Conservation (phyloP, 2,329 filamentous ascomycete genomes). For the Cryphonectria nitschkei region DNA sequence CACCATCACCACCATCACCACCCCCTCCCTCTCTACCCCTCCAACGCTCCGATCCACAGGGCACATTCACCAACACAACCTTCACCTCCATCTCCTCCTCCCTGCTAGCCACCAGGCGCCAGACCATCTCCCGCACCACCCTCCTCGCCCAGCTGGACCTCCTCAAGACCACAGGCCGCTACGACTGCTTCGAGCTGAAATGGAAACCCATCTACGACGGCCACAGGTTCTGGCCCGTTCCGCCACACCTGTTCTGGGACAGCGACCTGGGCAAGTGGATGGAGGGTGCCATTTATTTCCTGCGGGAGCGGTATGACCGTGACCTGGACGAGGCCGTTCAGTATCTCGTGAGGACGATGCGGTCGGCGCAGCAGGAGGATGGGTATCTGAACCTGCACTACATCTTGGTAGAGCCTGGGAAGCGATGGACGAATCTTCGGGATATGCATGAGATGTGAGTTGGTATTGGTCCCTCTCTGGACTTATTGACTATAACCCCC, state of each 20-base stretch:
- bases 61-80: conserved; percentile 41
- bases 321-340: conserved; percentile 54
- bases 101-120: conserved; percentile 40
- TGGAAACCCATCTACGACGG: conserved; percentile 60
- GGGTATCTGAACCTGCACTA: conserved; percentile 68
- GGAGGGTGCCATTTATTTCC: conserved; percentile 61
- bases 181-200: conserved; percentile 60
- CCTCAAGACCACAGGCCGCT: conserved; percentile 57
- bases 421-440: conserved; percentile 60
- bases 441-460: conserved; percentile 65
- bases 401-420: conserved; percentile 59
- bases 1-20: background rate
- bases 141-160: conserved; percentile 56
- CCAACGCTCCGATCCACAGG: conserved; percentile 39
- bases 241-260: conserved; percentile 59
- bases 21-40: background rate
- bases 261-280: conserved; percentile 26
- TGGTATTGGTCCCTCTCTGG: background rate
- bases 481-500: no score
- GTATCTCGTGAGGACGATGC: conserved; percentile 62
- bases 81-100: conserved; percentile 41
- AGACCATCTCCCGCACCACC: conserved; percentile 43
- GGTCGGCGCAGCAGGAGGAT: conserved; percentile 59
- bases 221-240: conserved; percentile 55
- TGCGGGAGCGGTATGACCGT: conserved; percentile 45